Base-by-base conservation (phyloP, 108 stramenopile genomes). In the Craspedostauros australis region DNA sequence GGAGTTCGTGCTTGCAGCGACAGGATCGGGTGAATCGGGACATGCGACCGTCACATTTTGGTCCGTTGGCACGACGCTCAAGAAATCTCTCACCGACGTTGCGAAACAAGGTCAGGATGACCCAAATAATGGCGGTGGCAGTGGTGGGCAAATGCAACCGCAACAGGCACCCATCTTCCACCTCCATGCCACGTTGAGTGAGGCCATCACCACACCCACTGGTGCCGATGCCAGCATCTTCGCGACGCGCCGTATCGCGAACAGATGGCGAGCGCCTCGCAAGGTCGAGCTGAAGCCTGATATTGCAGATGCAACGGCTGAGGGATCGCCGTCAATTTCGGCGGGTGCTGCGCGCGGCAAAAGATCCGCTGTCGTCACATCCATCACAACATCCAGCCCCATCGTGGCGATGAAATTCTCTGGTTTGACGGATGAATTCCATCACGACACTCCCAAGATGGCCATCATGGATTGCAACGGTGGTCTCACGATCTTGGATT, bases 401-500 rank as follows among this genome's bases (percentile, higher is more conserved):
- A 65, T 78, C 37, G 67, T 65, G 8, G 27, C 46, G 11, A 43
- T 72, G 50, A 47, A 52, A 34, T 67, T 67, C 25, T 42, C 33
- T 39, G 33, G 29, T 9, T 23, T 14, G 19, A 24, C 32, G 14
- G 54, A 55, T 5, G 36, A 31, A 20, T 15, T 11, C 12, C 11
- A 37, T 24, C 23, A 8, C 15, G 47, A 36, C 7, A 26, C 39
- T n/a, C 27, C 24, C 30, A 45, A 72, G 11, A 47, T 91, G 20
- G 73, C 80, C 5, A 62, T 77, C 1, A 42, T 91, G 64, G 89
- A 91, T 66, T 80, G 57, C 53, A 80, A 91, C 54, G 85, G 89
- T 18, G 83, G 79, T 20, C 68, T 80, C 23, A 55, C 75, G 11
- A 42, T 86, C 11, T 30, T 82, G 30, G 78, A 90, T 63, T 86